Conservation (phyloP, 2,329 filamentous ascomycete genomes). For the Hymenoscyphus occultus region DNA sequence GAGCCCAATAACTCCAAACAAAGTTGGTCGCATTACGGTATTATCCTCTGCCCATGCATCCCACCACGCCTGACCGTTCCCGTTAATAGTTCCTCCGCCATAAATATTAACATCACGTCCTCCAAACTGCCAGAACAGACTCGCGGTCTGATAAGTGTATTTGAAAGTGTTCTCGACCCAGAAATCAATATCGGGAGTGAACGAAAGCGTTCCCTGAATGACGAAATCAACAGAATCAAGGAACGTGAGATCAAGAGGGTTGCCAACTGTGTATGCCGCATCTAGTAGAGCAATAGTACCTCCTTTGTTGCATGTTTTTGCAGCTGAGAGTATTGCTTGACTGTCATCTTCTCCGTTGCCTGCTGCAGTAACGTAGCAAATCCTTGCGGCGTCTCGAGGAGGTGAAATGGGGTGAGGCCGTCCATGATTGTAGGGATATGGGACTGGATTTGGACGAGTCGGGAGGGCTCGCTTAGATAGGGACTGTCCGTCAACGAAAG, state of each 20-base stretch:
- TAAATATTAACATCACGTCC: background rate
- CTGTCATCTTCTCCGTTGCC: conserved; percentile 8
- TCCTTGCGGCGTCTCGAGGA: background rate
- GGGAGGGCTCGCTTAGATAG: background rate
- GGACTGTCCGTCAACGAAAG: background rate
- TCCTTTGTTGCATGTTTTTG: conserved; percentile 53
- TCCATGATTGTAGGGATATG: conserved; percentile 11
- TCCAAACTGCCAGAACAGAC: conserved; percentile 1
- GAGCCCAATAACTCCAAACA: background rate
- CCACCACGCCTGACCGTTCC: background rate
- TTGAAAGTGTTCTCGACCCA: background rate
- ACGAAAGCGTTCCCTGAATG: conserved; percentile 29
- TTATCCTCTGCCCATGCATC: background rate
- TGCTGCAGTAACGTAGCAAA: conserved; percentile 10
- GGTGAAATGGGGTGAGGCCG: conserved; percentile 10
- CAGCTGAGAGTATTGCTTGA: conserved; percentile 30
- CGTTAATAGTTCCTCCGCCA: background rate
- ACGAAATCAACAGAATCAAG: conserved; percentile 54
- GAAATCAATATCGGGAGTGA: background rate
- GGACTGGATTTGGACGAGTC: conserved; percentile 3
- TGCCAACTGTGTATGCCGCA: conserved; percentile 52
- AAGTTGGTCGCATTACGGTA: background rate
- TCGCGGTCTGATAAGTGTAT: background rate
- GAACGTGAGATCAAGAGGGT: conserved; percentile 54
- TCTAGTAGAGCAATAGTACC: conserved; percentile 54